Evolutionary conservation across 495 filamentous ascomycete genomes (phyloP), one percentile per base, ranked within the genome.

Genomic region (Viridothelium virens): DNA sequence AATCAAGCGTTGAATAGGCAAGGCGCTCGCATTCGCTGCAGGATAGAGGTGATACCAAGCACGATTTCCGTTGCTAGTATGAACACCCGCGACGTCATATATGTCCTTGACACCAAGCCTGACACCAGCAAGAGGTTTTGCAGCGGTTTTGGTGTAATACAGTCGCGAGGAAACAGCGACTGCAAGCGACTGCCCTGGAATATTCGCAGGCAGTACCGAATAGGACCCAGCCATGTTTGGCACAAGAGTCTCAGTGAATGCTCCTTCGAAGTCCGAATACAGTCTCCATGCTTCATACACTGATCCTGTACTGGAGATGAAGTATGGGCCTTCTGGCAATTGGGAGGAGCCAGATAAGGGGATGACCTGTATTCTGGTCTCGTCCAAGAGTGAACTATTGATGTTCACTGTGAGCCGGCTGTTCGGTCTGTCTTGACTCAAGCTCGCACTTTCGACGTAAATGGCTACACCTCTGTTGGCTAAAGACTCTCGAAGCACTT

Each of bases 21-120:
- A 66, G 0, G 79, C 81, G 3, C 80, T 86, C 2, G 63, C 70
- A 14, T 74, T 80, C 33, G 74, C 74, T 0, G 81, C 66, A 1
- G 79, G 77, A 66, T 83, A 87, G 0, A 85, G 73, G 31, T 80
- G 72, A 63, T 84, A 82, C 76, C 79, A 86, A 0, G 82, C 84
- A 11, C 83, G 73, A 70, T 84, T 86, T 61, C 84, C 82, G 66
- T 80, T 77, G 38, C 80, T 79, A 0, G 80, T 83, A 65, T 80
- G 80, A 1, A 85, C 69, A 2, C 86, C 85, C 0, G 77, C 77
- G 10, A 88, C 72, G 38, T 84, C 77, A 71, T 81, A 85, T 62
- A 86, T 83, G 67, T 88, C 86, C 73, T 89, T 89, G 67, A 88
- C 75, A 1, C 80, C 84, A 2, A 87, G 66, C 11, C 86, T 77